Conservation (phyloP, 2,329 filamentous ascomycete genomes). For the Colletotrichum brevisporum region DNA sequence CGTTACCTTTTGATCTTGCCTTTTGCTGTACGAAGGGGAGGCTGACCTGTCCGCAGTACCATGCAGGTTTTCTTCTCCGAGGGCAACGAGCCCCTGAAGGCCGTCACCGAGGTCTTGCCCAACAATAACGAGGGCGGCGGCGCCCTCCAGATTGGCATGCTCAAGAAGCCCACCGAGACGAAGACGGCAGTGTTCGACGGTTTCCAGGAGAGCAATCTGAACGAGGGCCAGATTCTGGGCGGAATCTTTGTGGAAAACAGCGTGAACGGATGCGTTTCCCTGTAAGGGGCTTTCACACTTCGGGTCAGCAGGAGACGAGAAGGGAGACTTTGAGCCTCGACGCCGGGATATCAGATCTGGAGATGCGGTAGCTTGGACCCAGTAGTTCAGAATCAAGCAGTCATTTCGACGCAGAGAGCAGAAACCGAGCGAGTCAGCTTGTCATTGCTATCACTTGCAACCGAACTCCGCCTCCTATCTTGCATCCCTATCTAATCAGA, state of each 20-base stretch:
- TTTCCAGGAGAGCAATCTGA: conserved; percentile 61
- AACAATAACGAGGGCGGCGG: conserved; percentile 70
- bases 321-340: neutral
- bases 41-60: conserved; percentile 56
- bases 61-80: conserved; percentile 71
- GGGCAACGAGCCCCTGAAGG: conserved; percentile 58
- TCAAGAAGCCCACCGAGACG: conserved; percentile 69
- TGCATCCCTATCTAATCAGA: too few relatives aligned
- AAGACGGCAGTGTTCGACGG: conserved; percentile 62
- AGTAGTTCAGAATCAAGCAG: too few relatives aligned
- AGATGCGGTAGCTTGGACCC: too few relatives aligned
- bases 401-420: too few relatives aligned
- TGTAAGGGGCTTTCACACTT: neutral
- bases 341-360: too few relatives aligned
- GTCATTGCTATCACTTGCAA: too few relatives aligned
- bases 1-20: neutral
- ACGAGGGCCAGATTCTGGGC: conserved; percentile 67
- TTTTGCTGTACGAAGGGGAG: neutral
- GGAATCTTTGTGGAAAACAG: conserved; percentile 68
- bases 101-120: conserved; percentile 59
- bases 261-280: conserved; percentile 39
- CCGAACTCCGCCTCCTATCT: too few relatives aligned
- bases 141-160: conserved; percentile 72
- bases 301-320: neutral
- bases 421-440: too few relatives aligned